Percentiles rank a stretch among this genome's conserved stretches.
Conservation (phyloP, 2,329 filamentous ascomycete species). For the Hirsutella rhossiliensis region DNA sequence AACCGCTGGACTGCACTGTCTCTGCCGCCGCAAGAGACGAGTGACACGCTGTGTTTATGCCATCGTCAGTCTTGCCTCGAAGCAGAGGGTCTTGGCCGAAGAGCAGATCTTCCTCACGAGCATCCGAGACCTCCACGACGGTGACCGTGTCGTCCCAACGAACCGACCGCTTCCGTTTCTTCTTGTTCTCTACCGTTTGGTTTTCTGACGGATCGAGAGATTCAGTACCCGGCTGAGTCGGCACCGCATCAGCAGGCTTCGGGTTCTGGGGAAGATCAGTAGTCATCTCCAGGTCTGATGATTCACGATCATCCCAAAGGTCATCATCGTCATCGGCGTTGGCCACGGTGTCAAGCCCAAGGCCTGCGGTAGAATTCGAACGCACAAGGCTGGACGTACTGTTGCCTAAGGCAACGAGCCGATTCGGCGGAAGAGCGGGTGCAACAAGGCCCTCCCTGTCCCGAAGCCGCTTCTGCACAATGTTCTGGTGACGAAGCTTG, state of each 20-base stretch:
- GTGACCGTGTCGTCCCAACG: not conserved
- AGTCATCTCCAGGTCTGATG: no score
- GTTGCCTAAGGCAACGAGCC: constrained; percentile 16
- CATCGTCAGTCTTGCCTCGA: not conserved
- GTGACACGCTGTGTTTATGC: not conserved
- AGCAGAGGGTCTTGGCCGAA: not conserved
- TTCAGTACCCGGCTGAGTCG: no score
- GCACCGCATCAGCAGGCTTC: no score
- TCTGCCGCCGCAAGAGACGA: no score
- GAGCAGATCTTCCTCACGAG: not conserved
- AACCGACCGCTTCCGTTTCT: not conserved
- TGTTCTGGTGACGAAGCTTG: constrained; percentile 19
- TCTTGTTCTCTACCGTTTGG: not conserved
- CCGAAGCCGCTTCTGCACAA: constrained; percentile 28
- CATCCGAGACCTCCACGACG: not conserved
- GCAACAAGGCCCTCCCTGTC: constrained; percentile 28
- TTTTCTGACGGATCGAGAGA: no score
- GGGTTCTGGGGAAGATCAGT: no score
- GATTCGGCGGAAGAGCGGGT: constrained; percentile 20
- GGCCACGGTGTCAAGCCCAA: no score
- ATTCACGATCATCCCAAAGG: no score
- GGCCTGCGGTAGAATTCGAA: not conserved
- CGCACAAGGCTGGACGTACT: not conserved
- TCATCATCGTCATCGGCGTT: no score
- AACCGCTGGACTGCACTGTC: no score